These are phyloP conservation scores for Galeopsis tetrahit DNA, from an alignment of 257 asterid species.

Conservation along the genomic window DNA sequence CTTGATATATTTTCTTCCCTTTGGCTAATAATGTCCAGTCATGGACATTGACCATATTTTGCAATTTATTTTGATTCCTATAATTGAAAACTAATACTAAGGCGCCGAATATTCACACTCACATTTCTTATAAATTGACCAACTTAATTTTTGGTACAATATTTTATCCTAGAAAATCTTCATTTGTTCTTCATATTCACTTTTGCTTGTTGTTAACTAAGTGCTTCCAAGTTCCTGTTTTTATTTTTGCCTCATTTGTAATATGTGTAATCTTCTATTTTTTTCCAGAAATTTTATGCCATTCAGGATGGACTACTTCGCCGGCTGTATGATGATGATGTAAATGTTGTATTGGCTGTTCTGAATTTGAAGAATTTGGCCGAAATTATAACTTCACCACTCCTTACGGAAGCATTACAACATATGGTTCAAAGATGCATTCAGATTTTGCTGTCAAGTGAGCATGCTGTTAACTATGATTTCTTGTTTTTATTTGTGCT, in stretches of 20 bases:
- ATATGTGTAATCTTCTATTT: conserved; percentile 13
- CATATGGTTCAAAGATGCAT: conserved; percentile 67
- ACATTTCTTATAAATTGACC: too few species aligned
- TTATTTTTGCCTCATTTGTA: conserved; percentile 4
- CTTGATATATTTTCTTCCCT: too few species aligned
- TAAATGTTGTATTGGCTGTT: conserved; percentile 77
- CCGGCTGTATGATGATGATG: conserved; percentile 80
- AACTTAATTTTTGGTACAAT: too few species aligned
- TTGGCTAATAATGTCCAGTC: too few species aligned
- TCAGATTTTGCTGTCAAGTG: conserved; percentile 61
- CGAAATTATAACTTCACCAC: conserved; percentile 54
- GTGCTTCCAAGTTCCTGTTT: too few species aligned
- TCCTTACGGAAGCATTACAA: conserved; percentile 59
- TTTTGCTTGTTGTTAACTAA: too few species aligned
- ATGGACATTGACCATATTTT: too few species aligned
- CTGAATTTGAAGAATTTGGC: conserved; percentile 57
- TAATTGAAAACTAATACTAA: too few species aligned
- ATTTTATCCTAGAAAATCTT: too few species aligned
- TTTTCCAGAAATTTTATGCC: conserved; percentile 65
- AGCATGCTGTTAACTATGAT: conserved; percentile 37
- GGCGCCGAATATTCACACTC: too few species aligned
- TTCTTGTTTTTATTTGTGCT: conserved; percentile 4
- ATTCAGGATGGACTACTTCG: conserved; percentile 76
- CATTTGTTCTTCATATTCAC: too few species aligned
- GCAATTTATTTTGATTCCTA: too few species aligned